Evolutionary conservation across 2,329 filamentous ascomycete genomes (phyloP).

Genomic region (Thielaviopsis ethacetica): DNA sequence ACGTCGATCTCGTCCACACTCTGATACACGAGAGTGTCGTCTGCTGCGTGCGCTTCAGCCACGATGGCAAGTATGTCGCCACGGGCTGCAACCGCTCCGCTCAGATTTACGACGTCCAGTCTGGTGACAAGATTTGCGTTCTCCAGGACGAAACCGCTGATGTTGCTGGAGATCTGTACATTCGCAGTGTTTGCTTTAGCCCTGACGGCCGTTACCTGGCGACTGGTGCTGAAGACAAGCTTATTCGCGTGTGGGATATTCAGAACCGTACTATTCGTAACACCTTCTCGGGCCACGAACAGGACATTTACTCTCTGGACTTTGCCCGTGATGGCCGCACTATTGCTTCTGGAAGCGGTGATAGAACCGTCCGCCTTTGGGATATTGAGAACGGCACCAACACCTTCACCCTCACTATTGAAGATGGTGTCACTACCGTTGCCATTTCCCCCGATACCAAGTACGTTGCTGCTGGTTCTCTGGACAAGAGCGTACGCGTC

Average conservation of each 20-base stretch:
- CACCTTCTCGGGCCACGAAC: conserved; percentile 91
- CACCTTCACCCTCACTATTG: conserved; percentile 74
- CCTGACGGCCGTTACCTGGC: conserved; percentile 87
- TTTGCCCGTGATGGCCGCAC: conserved; percentile 86
- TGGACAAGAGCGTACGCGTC: conserved; percentile 95
- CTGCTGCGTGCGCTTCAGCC: conserved; percentile 93
- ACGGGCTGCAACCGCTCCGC: conserved; percentile 97
- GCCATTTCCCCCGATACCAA: conserved; percentile 93
- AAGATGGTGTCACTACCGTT: conserved; percentile 94
- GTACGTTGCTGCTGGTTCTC: conserved; percentile 81
- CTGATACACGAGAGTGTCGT: conserved; percentile 90
- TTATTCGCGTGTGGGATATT: conserved; percentile 97
- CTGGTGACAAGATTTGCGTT: conserved; percentile 74
- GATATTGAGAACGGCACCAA: conserved; percentile 76
- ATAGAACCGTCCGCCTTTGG: conserved; percentile 89
- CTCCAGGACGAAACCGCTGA: conserved; percentile 80
- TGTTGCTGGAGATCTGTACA: conserved; percentile 84
- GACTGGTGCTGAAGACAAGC: conserved; percentile 92
- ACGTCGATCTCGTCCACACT: conserved; percentile 88
- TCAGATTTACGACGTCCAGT: conserved; percentile 92
- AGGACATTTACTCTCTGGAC: conserved; percentile 95
- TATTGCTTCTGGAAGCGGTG: conserved; percentile 89
- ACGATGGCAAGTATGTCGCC: conserved; percentile 87
- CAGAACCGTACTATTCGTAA: conserved; percentile 66
- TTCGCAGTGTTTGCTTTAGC: conserved; percentile 95